A percentile compares a stretch with the other conserved stretches of the same genome.
Evolutionary conservation across 202 grass and related monocot genomes (phyloP).

Genomic region (Cymbopogon flexuosus): DNA sequence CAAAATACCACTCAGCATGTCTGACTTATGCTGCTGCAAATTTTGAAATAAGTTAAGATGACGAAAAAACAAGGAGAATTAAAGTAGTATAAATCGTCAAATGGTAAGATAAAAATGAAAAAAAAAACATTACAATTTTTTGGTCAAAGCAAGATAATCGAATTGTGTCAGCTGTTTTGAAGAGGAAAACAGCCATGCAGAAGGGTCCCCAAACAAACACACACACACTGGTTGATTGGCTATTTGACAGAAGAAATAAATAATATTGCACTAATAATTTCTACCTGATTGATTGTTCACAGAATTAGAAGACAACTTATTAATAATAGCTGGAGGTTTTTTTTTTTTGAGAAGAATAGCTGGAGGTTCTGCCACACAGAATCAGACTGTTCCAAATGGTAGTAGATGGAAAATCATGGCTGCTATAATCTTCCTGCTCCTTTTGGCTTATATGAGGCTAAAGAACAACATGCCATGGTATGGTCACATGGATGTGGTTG

Average conservation of each 20-base stretch:
- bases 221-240: neutral
- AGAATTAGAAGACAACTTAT: neutral
- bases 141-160: conserved; percentile 5
- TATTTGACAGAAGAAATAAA: neutral
- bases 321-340: neutral
- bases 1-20: conserved; percentile 8
- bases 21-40: conserved; percentile 42
- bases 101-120: neutral
- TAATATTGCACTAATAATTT: neutral
- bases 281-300: neutral
- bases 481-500: too few relatives aligned
- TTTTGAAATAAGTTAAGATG: neutral
- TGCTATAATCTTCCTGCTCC: neutral
- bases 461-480: conserved; percentile 1
- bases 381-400: conserved; percentile 15
- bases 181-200: neutral
- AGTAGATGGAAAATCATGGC: neutral
- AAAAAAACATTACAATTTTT: neutral
- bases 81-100: neutral
- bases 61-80: neutral
- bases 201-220: neutral
- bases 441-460: conserved; percentile 5
- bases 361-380: neutral
- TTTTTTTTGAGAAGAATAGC: too few relatives aligned
- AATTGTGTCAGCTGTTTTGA: neutral